Conservation (phyloP, 2,329 filamentous ascomycete genomes). For the Myriosclerotinia scirpicola region DNA sequence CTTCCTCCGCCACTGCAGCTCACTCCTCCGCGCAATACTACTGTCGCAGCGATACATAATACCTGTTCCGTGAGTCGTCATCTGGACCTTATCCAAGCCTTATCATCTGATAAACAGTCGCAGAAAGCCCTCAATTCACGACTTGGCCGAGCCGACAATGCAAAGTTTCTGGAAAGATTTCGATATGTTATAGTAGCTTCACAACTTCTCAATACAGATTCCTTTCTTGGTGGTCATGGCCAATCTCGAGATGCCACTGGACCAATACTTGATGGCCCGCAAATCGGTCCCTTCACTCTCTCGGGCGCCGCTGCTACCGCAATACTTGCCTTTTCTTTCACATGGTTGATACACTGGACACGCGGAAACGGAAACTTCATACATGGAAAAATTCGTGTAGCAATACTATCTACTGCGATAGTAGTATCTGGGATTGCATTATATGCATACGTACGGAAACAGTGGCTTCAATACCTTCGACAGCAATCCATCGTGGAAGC, state of each 20-base stretch:
- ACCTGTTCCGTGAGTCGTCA: constrained; percentile 52
- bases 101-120: constrained; percentile 31
- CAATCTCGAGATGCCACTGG: constrained; percentile 31
- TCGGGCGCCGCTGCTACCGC: constrained; percentile 66
- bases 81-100: constrained; percentile 1
- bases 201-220: constrained; percentile 75
- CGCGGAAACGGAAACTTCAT: constrained; percentile 52
- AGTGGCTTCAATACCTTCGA: constrained; percentile 78
- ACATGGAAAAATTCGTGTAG: constrained; percentile 57
- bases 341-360: constrained; percentile 71
- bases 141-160: constrained; percentile 75
- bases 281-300: constrained; percentile 53
- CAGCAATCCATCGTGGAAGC: constrained; percentile 71
- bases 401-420: constrained; percentile 48
- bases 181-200: constrained; percentile 92
- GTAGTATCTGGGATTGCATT: constrained; percentile 56
- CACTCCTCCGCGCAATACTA: constrained; percentile 44
- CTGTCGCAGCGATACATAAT: constrained; percentile 49
- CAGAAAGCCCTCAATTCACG: constrained; percentile 70
- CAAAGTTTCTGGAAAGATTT: constrained; percentile 86
- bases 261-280: constrained; percentile 30
- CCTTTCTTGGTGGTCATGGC: constrained; percentile 46
- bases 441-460: constrained; percentile 72
- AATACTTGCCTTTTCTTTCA: constrained; percentile 54
- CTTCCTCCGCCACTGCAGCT: constrained; percentile 48